Percentiles rank a stretch among this genome's conserved stretches.
These are phyloP conservation scores for Syzygium oleosum DNA, from an alignment of 345 rosid species.

Conservation along the genomic window DNA sequence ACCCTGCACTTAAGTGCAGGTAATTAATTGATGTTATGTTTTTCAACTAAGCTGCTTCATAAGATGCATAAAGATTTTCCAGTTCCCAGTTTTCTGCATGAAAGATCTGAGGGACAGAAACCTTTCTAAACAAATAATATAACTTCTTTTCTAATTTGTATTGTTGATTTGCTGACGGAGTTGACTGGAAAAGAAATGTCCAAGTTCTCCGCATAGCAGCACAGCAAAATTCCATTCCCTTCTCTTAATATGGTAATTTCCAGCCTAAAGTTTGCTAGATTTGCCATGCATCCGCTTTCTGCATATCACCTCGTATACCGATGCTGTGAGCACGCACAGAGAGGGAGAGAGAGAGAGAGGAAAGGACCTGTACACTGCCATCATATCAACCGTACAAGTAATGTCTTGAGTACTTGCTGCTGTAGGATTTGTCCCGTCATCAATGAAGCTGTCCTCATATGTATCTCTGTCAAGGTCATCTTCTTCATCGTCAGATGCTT, in stretches of 20 bases:
- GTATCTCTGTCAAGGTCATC: slow-evolving; percentile 35
- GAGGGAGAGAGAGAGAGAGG: slow-evolving; percentile 5
- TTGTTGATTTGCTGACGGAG: neutral
- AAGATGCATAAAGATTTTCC: neutral
- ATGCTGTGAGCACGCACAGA: neutral
- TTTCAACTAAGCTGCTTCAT: neutral
- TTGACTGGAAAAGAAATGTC: neutral
- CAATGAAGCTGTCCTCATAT: slow-evolving; percentile 78
- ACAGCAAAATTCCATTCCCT: too few species aligned
- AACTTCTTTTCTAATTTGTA: neutral
- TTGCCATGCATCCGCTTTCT: neutral
- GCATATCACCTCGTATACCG: neutral
- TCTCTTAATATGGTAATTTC: neutral
- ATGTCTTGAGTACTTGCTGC: slow-evolving; percentile 42
- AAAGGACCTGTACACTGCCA: slow-evolving; percentile 83
- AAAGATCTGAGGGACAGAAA: neutral
- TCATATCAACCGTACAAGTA: slow-evolving; percentile 66
- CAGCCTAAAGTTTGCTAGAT: neutral
- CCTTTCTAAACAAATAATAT: neutral
- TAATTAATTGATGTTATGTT: neutral
- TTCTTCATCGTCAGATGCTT: slow-evolving; percentile 58
- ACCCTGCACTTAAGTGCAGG: neutral
- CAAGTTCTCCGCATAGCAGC: neutral
- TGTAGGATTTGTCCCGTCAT: slow-evolving; percentile 58
- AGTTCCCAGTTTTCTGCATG: neutral